Conservation (phyloP, 495 filamentous ascomycete species). For the Tuber aestivum region DNA sequence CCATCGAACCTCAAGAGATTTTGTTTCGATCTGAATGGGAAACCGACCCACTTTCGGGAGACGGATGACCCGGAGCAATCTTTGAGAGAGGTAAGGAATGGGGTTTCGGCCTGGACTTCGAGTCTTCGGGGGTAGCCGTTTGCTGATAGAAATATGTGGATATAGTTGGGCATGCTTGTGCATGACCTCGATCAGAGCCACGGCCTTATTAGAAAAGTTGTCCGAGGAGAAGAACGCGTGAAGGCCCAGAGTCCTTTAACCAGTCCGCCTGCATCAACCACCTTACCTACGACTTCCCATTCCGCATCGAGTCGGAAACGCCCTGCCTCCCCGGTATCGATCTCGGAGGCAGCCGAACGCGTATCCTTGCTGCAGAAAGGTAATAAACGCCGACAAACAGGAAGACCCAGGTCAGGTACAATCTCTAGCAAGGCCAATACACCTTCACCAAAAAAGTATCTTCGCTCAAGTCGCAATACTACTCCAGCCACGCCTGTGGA, state of each 20-base stretch:
- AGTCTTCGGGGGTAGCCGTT: background rate
- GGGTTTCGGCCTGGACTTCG: background rate
- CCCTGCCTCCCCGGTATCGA: slow-evolving; percentile 55
- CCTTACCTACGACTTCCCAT: slow-evolving; percentile 18
- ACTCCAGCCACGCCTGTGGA: slow-evolving; percentile 39
- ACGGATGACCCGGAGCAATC: slow-evolving; percentile 55
- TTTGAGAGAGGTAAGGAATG: slow-evolving; percentile 54
- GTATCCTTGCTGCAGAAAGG: slow-evolving; percentile 45
- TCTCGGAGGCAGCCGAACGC: slow-evolving; percentile 54
- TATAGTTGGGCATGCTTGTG: slow-evolving; percentile 50
- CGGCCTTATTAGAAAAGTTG: slow-evolving; percentile 50
- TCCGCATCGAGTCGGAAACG: slow-evolving; percentile 43
- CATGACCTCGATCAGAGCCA: slow-evolving; percentile 52
- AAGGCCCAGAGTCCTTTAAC: slow-evolving; percentile 33
- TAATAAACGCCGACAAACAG: slow-evolving; percentile 42
- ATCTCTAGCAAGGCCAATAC: slow-evolving; percentile 33
- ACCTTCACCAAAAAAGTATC: slow-evolving; percentile 40
- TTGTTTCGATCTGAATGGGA: slow-evolving; percentile 63
- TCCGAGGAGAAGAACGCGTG: slow-evolving; percentile 34
- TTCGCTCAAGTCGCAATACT: slow-evolving; percentile 40
- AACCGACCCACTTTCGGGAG: slow-evolving; percentile 61
- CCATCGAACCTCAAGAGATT: slow-evolving; percentile 68
- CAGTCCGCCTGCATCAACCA: slow-evolving; percentile 36
- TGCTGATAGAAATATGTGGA: slow-evolving; percentile 29
- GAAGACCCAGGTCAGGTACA: slow-evolving; percentile 33